Evolutionary conservation across 2,329 filamentous ascomycete genomes (phyloP).

Genomic region (Stagonosporopsis rhizophila): DNA sequence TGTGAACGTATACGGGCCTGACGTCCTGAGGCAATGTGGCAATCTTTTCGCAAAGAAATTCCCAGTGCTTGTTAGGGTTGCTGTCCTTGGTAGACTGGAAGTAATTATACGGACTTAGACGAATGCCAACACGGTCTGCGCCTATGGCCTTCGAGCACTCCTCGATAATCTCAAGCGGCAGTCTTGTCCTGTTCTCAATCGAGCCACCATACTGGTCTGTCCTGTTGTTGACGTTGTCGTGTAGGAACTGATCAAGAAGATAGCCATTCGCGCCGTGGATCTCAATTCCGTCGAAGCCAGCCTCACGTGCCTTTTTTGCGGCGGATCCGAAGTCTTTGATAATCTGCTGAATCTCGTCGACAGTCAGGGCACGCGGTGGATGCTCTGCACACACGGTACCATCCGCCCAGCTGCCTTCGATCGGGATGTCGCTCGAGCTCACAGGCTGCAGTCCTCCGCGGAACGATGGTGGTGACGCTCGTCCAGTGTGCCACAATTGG

Average conservation of each 20-base stretch:
- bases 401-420: conserved; percentile 51
- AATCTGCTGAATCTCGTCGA: conserved; percentile 50
- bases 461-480: conserved; percentile 51
- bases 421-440: conserved; percentile 51
- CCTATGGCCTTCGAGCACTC: conserved; percentile 45
- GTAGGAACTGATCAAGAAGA: conserved; percentile 61
- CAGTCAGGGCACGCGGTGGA: conserved; percentile 45
- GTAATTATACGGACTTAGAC: conserved; percentile 47
- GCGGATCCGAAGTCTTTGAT: conserved; percentile 51
- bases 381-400: conserved; percentile 47
- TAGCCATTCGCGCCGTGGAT: conserved; percentile 53
- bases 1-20: conserved; percentile 45
- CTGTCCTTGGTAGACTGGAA: conserved; percentile 53
- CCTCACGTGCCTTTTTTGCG: conserved; percentile 47
- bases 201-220: conserved; percentile 61
- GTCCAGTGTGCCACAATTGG: conserved; percentile 58
- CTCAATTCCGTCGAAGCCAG: conserved; percentile 52
- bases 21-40: conserved; percentile 39
- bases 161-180: conserved; percentile 62
- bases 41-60: conserved; percentile 54
- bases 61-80: conserved; percentile 56
- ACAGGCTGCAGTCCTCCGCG: conserved; percentile 46
- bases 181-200: conserved; percentile 61
- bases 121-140: conserved; percentile 42
- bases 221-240: conserved; percentile 58